Conservation (phyloP, 257 asterid genomes). For the Linaria vulgaris region DNA sequence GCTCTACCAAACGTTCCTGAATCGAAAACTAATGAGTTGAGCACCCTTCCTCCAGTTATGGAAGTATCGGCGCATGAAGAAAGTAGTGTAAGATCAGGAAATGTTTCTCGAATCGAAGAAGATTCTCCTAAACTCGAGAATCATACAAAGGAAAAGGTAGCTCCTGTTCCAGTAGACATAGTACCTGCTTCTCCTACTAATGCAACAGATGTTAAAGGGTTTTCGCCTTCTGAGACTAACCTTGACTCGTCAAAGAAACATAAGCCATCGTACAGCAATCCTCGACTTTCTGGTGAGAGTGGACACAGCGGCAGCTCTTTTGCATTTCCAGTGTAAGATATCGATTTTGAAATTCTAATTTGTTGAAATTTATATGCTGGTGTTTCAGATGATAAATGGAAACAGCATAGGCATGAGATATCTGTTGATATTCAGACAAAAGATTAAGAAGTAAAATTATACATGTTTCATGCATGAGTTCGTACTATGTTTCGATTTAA, state of each 20-base stretch:
- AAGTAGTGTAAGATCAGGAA: slow-evolving; percentile 29
- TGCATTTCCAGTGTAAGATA: slow-evolving; percentile 65
- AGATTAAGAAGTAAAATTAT: no score
- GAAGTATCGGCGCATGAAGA: slow-evolving; percentile 50
- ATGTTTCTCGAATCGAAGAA: slow-evolving; percentile 24
- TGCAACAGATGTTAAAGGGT: slow-evolving; percentile 25
- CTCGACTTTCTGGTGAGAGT: slow-evolving; percentile 58
- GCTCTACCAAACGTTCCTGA: slow-evolving; percentile 26
- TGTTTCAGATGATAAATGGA: neutral
- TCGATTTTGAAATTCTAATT: neutral
- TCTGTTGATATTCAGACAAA: neutral
- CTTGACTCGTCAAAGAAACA: slow-evolving; percentile 21
- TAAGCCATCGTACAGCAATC: slow-evolving; percentile 24
- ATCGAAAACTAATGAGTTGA: slow-evolving; percentile 36
- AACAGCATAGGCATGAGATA: neutral
- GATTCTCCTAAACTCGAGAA: slow-evolving; percentile 25
- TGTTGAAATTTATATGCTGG: neutral
- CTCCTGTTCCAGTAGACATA: slow-evolving; percentile 21
- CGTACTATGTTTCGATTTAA: no score
- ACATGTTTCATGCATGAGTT: no score
- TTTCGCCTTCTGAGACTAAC: slow-evolving; percentile 15
- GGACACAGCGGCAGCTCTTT: slow-evolving; percentile 43
- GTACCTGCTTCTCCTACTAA: slow-evolving; percentile 26
- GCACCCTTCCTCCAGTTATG: slow-evolving; percentile 53
- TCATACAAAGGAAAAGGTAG: slow-evolving; percentile 21